phyloP scores from a whole-genome alignment of 176 grass and related monocot genomes.

The Luzula sylvatica region DNA sequence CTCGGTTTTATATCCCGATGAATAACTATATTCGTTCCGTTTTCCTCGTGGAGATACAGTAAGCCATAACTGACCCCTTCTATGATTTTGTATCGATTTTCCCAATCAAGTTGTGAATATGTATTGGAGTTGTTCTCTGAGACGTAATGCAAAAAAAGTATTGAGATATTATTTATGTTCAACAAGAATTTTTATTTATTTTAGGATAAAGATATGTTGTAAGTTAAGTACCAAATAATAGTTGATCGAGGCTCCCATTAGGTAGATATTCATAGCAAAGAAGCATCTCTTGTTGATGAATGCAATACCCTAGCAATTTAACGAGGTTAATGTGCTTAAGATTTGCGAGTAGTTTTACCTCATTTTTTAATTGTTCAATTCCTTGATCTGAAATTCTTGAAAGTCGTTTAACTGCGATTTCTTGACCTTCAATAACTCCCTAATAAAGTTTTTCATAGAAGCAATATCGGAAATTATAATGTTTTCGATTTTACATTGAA shows the following conservation, averaged over 20 bases:
- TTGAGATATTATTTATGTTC: neutral
- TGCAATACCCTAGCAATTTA: neutral
- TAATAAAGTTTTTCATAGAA: too few species aligned
- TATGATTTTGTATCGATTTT: slow-evolving; percentile 2
- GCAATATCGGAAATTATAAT: neutral
- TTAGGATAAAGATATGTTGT: neutral
- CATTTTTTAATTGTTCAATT: slow-evolving; percentile 9
- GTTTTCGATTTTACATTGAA: neutral
- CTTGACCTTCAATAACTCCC: slow-evolving; percentile 5
- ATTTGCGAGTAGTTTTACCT: slow-evolving; percentile 1
- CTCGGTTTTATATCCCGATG: slow-evolving; percentile 4
- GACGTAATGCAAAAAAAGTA: neutral
- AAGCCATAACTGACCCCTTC: neutral
- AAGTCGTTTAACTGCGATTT: slow-evolving; percentile 11
- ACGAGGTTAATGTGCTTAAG: slow-evolving; percentile 17
- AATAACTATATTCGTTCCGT: neutral
- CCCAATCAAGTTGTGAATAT: slow-evolving; percentile 5
- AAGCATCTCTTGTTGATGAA: slow-evolving; percentile 2
- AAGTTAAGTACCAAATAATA: slow-evolving; percentile 8
- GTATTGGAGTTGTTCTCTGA: neutral
- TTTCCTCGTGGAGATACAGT: slow-evolving; percentile 15
- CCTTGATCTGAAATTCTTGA: neutral
- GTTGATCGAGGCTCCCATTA: slow-evolving; percentile 5
- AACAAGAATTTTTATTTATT: too few species aligned
- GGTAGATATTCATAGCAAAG: slow-evolving; percentile 2